These are phyloP conservation scores for Zizania palustris DNA, from an alignment of 202 grass and related monocot genomes.

Conservation along the genomic window DNA sequence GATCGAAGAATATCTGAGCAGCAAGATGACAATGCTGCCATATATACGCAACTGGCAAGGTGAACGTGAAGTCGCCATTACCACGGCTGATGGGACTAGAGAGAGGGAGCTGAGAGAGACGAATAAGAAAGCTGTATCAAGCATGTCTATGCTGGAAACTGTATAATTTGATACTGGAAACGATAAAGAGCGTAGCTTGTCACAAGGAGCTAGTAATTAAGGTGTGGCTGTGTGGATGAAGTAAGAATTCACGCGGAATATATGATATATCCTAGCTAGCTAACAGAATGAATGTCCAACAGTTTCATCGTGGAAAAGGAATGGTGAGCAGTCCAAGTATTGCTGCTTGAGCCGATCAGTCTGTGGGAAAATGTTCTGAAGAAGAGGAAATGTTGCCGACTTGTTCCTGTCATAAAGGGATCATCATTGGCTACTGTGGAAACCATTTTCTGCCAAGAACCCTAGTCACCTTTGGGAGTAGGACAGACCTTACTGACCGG, in stretches of 20 bases:
- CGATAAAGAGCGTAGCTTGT: background rate
- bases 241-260: background rate
- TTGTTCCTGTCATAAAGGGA: background rate
- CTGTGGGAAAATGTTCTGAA: background rate
- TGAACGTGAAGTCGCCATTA: background rate
- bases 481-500: background rate
- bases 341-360: background rate
- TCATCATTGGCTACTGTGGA: background rate
- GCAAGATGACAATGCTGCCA: background rate
- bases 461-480: background rate
- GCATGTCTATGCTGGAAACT: background rate
- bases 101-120: background rate
- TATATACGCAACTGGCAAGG: background rate
- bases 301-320: background rate
- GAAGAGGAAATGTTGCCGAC: background rate
- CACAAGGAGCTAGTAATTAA: background rate
- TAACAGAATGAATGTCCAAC: background rate
- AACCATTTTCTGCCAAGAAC: background rate
- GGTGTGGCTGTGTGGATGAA: background rate
- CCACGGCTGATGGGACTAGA: slow-evolving; percentile 32
- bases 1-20: background rate
- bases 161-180: background rate
- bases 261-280: too few relatives aligned
- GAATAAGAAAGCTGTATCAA: background rate
- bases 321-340: background rate